Base-by-base conservation (phyloP, 352 stramenopile species). In the Phytophthora cryptogea region DNA sequence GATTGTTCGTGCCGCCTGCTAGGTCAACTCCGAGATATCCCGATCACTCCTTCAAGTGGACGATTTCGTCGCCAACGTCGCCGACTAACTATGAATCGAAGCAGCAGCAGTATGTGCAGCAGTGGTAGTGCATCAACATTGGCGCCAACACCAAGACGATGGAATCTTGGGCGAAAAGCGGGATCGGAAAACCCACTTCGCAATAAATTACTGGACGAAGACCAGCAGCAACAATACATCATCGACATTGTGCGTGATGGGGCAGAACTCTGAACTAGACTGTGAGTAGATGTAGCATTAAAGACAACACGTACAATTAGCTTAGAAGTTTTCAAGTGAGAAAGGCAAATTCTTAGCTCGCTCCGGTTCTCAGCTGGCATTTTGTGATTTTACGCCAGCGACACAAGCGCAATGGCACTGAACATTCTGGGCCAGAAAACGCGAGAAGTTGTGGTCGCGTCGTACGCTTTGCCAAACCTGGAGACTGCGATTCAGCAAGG, bases 401-500 rank as follows among this genome's bases (percentile, higher is more conserved):
- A 16, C n/a, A 20, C 16, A 42, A 42, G 14, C n/a, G n/a, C 16
- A 55, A 70, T 70, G 50, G 50, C 13, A 26, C 39, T 86, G 46
- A 56, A 66, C 27, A 43, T 52, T 8, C 30, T 87, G 50, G 67
- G 78, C 41, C 52, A 54, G 14, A 66, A 59, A 43, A 84, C 74
- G 7, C 67, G 68, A 11, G 73, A 78, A 20, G 39, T 88, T 10
- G 52, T 92, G 27, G 69, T 59, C 9, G 85, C 83, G 7, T 79
- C 85, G 27, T 88, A 91, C 45, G 64, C 71, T 9, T 35, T 94
- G 32, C 81, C 85, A 33, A 62, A 77, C 45, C 60, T 94, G 8
- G 66, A 76, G 23, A 66, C 72, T 7, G 85, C 83, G 6, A 54
- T 94, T 23, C 72, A 88, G 28, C 79, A 92, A 86, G 79, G 85